Evolutionary conservation across 768 basidiomycete genomes (phyloP).

Genomic region (Cytidiella melzeri): DNA sequence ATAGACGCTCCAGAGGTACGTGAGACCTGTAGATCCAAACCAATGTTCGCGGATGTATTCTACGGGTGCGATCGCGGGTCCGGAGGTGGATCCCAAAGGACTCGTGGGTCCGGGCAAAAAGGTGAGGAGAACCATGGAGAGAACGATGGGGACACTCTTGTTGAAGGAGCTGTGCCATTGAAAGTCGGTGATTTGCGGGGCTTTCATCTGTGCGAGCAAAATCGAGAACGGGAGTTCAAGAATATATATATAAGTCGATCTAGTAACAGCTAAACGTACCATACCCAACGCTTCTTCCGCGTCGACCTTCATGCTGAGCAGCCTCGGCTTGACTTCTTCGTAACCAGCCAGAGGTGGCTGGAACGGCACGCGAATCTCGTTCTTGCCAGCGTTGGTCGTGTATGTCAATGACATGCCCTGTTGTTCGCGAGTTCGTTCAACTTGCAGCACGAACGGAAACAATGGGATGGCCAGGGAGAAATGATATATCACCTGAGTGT

Average conservation of each 20-base stretch:
- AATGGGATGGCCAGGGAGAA: not conserved
- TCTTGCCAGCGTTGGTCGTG: constrained; percentile 38
- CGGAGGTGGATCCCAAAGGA: constrained; percentile 33
- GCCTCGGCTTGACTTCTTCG: constrained; percentile 75
- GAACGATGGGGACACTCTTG: constrained; percentile 22
- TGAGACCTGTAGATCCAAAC: constrained; percentile 12
- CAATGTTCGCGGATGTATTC: not conserved
- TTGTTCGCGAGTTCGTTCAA: not conserved
- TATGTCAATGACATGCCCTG: constrained; percentile 72
- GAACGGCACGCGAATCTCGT: constrained; percentile 48
- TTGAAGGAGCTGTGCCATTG: constrained; percentile 32
- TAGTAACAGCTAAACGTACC: constrained; percentile 32
- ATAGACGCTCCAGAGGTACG: constrained; percentile 28
- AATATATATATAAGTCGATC: not conserved
- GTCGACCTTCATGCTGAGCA: constrained; percentile 74
- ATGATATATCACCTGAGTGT: constrained; percentile 43
- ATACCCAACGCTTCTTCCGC: constrained; percentile 78
- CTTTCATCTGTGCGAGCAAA: constrained; percentile 41
- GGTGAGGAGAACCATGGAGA: constrained; percentile 29
- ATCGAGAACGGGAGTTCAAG: constrained; percentile 6
- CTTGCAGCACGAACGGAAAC: not conserved
- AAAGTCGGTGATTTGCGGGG: constrained; percentile 58
- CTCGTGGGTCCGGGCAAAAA: constrained; percentile 19
- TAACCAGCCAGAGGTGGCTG: constrained; percentile 70
- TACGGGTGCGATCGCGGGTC: constrained; percentile 27